Conservation (phyloP, 805 yeast genomes). For the Cyberlindnera samutprakarnensis region DNA sequence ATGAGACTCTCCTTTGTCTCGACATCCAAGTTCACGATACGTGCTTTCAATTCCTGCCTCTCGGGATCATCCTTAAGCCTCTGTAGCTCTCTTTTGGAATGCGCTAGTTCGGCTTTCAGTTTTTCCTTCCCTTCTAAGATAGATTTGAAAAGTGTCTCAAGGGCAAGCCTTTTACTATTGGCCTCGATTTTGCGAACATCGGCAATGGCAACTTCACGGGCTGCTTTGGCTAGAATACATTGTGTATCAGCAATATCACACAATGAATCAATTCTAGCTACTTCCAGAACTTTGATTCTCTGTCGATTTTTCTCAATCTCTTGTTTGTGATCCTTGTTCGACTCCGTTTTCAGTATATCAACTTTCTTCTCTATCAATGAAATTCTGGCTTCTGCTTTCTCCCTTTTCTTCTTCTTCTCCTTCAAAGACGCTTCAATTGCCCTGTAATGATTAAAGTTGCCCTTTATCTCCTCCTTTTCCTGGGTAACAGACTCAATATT, state of each 20-base stretch:
- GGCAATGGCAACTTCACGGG: slow-evolving; percentile 20
- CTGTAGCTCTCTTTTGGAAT: slow-evolving; percentile 23
- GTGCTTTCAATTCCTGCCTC: slow-evolving; percentile 20
- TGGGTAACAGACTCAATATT: neutral
- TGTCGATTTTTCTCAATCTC: slow-evolving; percentile 28
- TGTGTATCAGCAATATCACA: slow-evolving; percentile 17
- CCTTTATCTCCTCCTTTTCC: neutral
- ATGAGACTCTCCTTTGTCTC: slow-evolving; percentile 33
- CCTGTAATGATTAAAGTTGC: neutral
- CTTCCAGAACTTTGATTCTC: slow-evolving; percentile 17
- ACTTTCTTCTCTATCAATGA: slow-evolving; percentile 25
- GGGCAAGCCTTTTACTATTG: slow-evolving; percentile 28
- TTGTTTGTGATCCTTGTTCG: slow-evolving; percentile 33
- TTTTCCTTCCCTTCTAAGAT: slow-evolving; percentile 24
- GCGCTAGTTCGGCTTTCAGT: slow-evolving; percentile 20
- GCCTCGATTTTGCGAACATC: slow-evolving; percentile 30
- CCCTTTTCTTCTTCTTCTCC: slow-evolving; percentile 11
- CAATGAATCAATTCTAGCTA: slow-evolving; percentile 20
- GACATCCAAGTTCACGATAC: slow-evolving; percentile 28
- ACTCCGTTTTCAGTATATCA: slow-evolving; percentile 28
- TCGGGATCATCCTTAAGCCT: slow-evolving; percentile 17
- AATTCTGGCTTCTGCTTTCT: slow-evolving; percentile 21
- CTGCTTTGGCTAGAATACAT: slow-evolving; percentile 19
- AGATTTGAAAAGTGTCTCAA: slow-evolving; percentile 23
- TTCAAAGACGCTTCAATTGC: slow-evolving; percentile 7